These are phyloP conservation scores for Leccinellum luteum DNA, from an alignment of 768 basidiomycete species.

Conservation along the genomic window DNA sequence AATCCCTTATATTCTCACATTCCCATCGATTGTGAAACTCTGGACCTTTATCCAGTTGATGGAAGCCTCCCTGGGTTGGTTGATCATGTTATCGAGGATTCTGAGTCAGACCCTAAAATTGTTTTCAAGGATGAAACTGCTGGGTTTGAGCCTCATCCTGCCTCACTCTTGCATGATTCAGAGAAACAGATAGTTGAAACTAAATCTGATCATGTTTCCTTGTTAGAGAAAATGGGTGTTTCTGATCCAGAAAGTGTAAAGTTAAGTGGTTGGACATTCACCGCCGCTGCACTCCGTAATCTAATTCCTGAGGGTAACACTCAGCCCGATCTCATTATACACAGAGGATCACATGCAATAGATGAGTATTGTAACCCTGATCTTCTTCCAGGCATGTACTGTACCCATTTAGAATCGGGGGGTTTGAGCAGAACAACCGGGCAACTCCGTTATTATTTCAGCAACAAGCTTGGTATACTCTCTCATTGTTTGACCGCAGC, in stretches of 20 bases:
- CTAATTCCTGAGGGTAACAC: conserved; percentile 10
- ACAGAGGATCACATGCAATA: conserved; percentile 17
- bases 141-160: too few relatives aligned
- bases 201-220: too few relatives aligned
- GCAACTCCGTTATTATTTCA: neutral
- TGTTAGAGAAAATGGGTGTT: conserved; percentile 33
- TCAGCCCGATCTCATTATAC: conserved; percentile 27
- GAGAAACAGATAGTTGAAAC: too few relatives aligned
- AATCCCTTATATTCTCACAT: too few relatives aligned
- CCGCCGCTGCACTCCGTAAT: conserved; percentile 25
- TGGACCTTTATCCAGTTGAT: too few relatives aligned
- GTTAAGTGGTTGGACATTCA: conserved; percentile 22
- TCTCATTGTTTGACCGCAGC: neutral
- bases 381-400: conserved; percentile 31
- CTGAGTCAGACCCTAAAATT: too few relatives aligned
- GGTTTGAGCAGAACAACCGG: conserved; percentile 25
- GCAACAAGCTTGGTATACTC: neutral
- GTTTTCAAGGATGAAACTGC: too few relatives aligned
- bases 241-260: conserved; percentile 28
- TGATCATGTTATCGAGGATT: too few relatives aligned
- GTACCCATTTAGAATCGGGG: conserved; percentile 33
- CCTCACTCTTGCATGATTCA: too few relatives aligned
- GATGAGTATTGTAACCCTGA: conserved; percentile 33
- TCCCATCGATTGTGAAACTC: too few relatives aligned
- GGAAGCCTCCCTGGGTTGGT: too few relatives aligned